Evolutionary conservation across 1,139 yeast genomes (phyloP), one percentile per base, ranked within the genome.

Genomic region (Debaryomycetaceae sp.): DNA sequence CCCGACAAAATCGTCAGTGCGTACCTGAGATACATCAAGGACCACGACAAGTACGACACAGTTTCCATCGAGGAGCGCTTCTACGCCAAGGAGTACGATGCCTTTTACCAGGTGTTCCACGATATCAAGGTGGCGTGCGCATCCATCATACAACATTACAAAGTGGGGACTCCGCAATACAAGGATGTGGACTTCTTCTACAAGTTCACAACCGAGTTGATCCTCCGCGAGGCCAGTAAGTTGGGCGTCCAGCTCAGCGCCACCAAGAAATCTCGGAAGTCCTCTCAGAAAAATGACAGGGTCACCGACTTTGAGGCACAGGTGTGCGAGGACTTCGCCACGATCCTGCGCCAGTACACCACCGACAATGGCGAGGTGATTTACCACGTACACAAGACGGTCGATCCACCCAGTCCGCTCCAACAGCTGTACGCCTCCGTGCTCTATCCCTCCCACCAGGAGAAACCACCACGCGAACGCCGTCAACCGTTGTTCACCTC

Each of bases 401-500:
- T 53, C 26, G 65, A 56, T 28, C 51, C 58, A 1, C 10, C 21
- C 21, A 49, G 52, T 30, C 49, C 45, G 11, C 41, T 38, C 30
- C 39, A 36, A 16, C 46, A 45, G 19, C 31, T 40, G 10, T n/a
- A 30, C 22, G 28, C 39, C 22, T 16, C 34, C 9, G 24, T 31
- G 11, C 38, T 30, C 43, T 52, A 19, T 52, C 48, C 34, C 46
- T 22, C 41, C 42, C 31, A 30, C n/a, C 51, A 48, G 29, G 44
- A 48, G 10, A 46, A 56, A 14, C 50, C 52, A 18, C 46, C 56
- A 2, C 52, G 45, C 20, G 48, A 55, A 18, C 53, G 59, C 6
- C 62, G 59, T 23, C 70, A 71, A 28, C 93, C 95, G 9, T 61
- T 85, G 31, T 85, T 85, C 49, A 69, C 91, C 2, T 77, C 89